A percentile compares a stretch with the other conserved stretches of the same genome.
phyloP scores from a whole-genome alignment of 345 rosid genomes.

The Kernera saxatilis region DNA sequence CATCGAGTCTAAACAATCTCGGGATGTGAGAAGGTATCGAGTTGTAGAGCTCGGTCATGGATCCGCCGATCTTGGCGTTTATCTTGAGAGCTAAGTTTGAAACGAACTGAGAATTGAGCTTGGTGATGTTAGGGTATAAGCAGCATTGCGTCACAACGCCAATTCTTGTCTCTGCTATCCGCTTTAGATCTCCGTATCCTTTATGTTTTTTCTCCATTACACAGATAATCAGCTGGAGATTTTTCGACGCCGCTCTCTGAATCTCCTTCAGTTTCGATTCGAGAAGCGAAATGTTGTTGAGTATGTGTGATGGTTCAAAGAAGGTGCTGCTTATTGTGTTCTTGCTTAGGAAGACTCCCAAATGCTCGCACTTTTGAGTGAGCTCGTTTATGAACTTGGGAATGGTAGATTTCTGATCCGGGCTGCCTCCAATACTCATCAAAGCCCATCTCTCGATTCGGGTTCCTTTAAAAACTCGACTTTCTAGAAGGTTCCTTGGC shows the following conservation, averaged over 20 bases:
- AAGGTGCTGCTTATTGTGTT: slow-evolving; percentile 49
- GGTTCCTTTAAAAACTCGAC: slow-evolving; percentile 68
- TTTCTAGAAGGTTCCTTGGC: slow-evolving; percentile 72
- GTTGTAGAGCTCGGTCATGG: slow-evolving; percentile 77
- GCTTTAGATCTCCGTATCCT: slow-evolving; percentile 85
- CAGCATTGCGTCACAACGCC: slow-evolving; percentile 93
- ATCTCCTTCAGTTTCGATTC: slow-evolving; percentile 74
- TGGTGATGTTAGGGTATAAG: slow-evolving; percentile 73
- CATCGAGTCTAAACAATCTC: slow-evolving; percentile 50
- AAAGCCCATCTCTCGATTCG: slow-evolving; percentile 80
- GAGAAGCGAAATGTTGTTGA: slow-evolving; percentile 61
- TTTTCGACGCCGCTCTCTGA: slow-evolving; percentile 54
- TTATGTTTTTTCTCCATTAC: slow-evolving; percentile 93
- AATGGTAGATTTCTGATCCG: slow-evolving; percentile 65
- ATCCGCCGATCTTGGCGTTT: slow-evolving; percentile 93
- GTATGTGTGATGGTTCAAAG: slow-evolving; percentile 68
- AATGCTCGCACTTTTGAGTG: slow-evolving; percentile 81
- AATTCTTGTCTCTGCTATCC: slow-evolving; percentile 85
- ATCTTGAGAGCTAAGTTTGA: slow-evolving; percentile 93
- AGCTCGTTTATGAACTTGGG: slow-evolving; percentile 77
- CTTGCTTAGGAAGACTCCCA: slow-evolving; percentile 77
- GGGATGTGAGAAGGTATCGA: slow-evolving; percentile 83
- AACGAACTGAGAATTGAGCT: slow-evolving; percentile 79
- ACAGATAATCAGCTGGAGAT: slow-evolving; percentile 78
- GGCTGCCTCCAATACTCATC: slow-evolving; percentile 79